Base-by-base conservation (phyloP, 305 asterid genomes). In the Plantago rigida region DNA sequence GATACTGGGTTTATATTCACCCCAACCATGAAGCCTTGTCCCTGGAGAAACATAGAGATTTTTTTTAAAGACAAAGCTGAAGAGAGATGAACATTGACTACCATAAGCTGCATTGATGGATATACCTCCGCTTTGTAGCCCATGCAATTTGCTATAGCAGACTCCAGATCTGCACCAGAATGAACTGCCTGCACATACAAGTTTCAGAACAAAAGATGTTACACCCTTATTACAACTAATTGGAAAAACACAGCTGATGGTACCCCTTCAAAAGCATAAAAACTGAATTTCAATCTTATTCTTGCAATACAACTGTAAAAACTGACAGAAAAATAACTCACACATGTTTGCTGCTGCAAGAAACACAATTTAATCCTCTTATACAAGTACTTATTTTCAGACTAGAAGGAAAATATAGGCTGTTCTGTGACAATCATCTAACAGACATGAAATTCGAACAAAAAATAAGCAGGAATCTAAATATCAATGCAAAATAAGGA, bases 1-100 rank as follows among this genome's bases (percentile, higher is more conserved):
- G 95, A 72, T 52, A 93, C 96, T 60, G 97, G 97, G 76, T 93
- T 93, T 76, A 93, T 82, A 56, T 85, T 65, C 70, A 93, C 99
- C 52, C 99, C 97, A 56, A 93, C 99, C 99, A 93, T 93, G 74
- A 93, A 93, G 70, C 99, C 99, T 85, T 89, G 77, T 75, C 95
- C 95, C 99, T 93, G 86, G 59, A 57, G 63, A 58, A 55, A 75
- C 72, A 51, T 50, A 56, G 56, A 15, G 41, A 47, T 63, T n/a
- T 58, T 17, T 67, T 31, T 44, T 13, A 63, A 65, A 73, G 68
- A 68, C 7, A 5, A 54, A 68, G 47, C 48, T 62, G 51, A 44
- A 56, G 44, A 66, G 48, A 56, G 39, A 56, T 24, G 49, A 63
- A 56, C 47, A 24, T 28, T 60, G 26, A 63, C 47, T 19, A 49